Conservation (phyloP, 495 filamentous ascomycete species). For the Xylaria venustula region DNA sequence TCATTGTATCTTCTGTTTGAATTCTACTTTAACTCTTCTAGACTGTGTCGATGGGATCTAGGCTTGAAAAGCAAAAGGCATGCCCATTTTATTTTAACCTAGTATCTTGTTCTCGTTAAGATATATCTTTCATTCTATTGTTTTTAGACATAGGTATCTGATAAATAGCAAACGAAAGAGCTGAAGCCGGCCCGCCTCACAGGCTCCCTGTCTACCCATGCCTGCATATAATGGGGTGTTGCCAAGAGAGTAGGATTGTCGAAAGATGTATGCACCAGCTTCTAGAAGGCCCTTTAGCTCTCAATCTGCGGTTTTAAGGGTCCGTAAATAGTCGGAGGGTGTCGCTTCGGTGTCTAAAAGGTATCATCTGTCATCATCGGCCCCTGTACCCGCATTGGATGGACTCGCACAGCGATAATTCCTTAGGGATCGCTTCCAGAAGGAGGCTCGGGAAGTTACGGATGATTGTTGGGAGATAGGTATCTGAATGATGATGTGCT, state of each 20-base stretch:
- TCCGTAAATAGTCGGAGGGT: neutral
- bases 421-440: neutral
- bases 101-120: no score
- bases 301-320: no score
- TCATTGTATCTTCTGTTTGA: no score
- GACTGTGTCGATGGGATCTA: no score
- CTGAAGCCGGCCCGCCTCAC: neutral
- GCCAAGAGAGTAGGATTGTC: slow-evolving; percentile 6
- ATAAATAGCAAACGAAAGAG: neutral
- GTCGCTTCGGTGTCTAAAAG: neutral
- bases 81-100: no score
- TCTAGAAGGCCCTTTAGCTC: neutral
- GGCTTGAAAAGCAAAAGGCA: no score
- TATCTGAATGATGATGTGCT: no score
- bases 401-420: slow-evolving; percentile 1
- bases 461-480: no score
- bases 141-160: no score
- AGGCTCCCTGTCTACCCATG: neutral
- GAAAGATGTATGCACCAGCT: neutral
- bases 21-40: no score
- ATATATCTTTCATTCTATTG: no score
- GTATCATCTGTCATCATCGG: neutral
- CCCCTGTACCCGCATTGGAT: neutral
- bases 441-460: neutral
- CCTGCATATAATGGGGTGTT: neutral